Evolutionary conservation across 345 rosid genomes (phyloP).

Genomic region (Heritiera fomes): DNA sequence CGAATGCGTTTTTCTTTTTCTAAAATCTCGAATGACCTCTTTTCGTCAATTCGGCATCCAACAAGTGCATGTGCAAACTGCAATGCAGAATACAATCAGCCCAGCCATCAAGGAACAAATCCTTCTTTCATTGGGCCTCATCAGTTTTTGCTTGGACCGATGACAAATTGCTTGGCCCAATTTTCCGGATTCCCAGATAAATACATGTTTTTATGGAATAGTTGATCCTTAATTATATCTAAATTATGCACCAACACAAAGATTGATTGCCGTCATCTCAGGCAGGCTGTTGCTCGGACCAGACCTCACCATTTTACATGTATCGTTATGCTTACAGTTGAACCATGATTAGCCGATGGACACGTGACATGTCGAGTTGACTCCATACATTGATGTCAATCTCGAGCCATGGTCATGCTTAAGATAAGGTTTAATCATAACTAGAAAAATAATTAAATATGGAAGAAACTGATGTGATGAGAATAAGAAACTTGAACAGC

Average conservation of each 20-base stretch:
- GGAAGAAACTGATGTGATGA: background rate
- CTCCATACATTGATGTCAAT: background rate
- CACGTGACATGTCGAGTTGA: conserved; percentile 18
- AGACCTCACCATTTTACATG: conserved; percentile 29
- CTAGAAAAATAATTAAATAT: conserved; percentile 7
- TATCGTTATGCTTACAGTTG: conserved; percentile 26
- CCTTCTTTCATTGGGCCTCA: conserved; percentile 26
- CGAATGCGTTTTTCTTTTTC: too few relatives aligned
- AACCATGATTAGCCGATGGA: conserved; percentile 19
- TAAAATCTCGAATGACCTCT: too few relatives aligned
- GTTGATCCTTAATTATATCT: background rate
- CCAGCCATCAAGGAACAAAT: conserved; percentile 21
- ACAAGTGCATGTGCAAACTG: background rate
- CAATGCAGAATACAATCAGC: background rate
- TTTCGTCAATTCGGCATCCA: background rate
- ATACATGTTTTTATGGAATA: background rate
- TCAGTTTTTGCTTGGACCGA: background rate
- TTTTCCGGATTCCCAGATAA: conserved; percentile 9
- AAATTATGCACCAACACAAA: background rate
- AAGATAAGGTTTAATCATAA: conserved; percentile 10
- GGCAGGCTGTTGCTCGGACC: conserved; percentile 3
- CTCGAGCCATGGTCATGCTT: conserved; percentile 13
- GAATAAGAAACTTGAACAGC: background rate
- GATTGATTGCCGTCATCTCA: background rate
- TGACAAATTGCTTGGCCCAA: background rate